Base-by-base conservation (phyloP, 352 stramenopile species). In the Phytophthora kernoviae region DNA sequence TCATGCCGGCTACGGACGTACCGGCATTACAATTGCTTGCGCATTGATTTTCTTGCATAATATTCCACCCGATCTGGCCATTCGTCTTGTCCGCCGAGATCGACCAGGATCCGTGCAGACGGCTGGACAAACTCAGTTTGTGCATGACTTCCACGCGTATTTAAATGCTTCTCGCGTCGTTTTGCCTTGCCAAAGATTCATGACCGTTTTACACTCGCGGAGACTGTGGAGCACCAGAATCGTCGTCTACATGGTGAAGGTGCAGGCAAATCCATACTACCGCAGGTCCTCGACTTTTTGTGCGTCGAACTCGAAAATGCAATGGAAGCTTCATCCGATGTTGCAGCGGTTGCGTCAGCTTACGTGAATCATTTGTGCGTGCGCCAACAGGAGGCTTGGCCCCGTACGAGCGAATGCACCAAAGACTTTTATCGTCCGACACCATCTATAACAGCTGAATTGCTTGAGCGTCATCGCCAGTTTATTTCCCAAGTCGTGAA, bases 1-100 rank as follows among this genome's bases (percentile, higher is more conserved):
- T 37, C 90, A 97, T 55, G 89, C 90, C 34, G 90, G 89, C 1
- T 97, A 95, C 51, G 90, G 83, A 15, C 79, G 89, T 18, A 97
- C 90, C 2, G 89, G 90, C 0, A 77, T 96, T 5, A 88, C 87
- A 5, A 96, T 96, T 27, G 90, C 89, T 0, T 96, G 90, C 68
- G 78, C 76, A 18, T 45, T 96, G 0, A 82, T 96, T 24, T 95
- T 92, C 67, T 77, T 93, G 57, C 85, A 94, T 57, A 88, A 87
- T 53, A 86, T 91, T 21, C 67, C 77, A 33, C 81, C 83, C 0
- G 75, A 87, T 9, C 65, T 82, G 8, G 85, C 85, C 0, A 91
- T 93, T 58, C 68, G 75, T 17, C 85, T 93, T 26, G 85, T 94
- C 14, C 79, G 85, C 7, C 79, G 81, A 2, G 85, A 92, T 26